A percentile compares a stretch with the other conserved stretches of the same genome.
Conservation (phyloP, 2,329 filamentous ascomycete species). For the Zasmidium cellare region DNA sequence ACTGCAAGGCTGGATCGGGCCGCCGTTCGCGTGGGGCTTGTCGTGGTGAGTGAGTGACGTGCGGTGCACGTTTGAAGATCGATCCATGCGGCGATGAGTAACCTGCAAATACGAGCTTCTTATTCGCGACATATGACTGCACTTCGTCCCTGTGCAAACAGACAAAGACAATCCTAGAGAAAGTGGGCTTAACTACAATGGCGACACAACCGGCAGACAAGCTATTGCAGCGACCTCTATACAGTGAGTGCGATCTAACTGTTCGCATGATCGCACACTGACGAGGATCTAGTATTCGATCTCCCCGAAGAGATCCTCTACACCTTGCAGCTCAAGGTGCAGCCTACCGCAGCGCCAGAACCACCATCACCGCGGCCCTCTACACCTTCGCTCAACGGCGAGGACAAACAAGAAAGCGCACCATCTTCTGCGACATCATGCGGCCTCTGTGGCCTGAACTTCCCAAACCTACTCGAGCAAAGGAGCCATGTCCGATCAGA, state of each 20-base stretch:
- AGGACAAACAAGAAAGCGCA: conserved; percentile 43
- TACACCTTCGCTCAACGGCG: conserved; percentile 23
- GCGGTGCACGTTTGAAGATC: not conserved
- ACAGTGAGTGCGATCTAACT: conserved; percentile 40
- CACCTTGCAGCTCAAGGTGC: conserved; percentile 62
- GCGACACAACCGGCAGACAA: conserved; percentile 28
- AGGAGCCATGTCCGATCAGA: conserved; percentile 85
- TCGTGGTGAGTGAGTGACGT: not conserved
- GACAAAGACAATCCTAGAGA: not conserved
- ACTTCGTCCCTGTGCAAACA: not conserved
- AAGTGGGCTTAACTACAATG: conserved; percentile 21
- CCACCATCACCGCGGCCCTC: conserved; percentile 23
- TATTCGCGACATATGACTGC: not conserved
- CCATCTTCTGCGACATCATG: conserved; percentile 69
- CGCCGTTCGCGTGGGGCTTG: not conserved
- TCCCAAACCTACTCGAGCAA: conserved; percentile 75
- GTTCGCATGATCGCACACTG: not conserved
- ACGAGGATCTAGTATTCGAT: conserved; percentile 66
- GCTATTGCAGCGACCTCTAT: conserved; percentile 51
- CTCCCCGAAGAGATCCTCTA: conserved; percentile 72
- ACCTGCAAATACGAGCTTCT: not conserved
- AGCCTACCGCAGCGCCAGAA: conserved; percentile 36
- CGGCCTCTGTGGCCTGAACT: conserved; percentile 73
- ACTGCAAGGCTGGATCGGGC: not conserved
- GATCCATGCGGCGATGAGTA: too few relatives aligned